phyloP scores from a whole-genome alignment of 345 rosid genomes.

The Eucalyptus urophylla region DNA sequence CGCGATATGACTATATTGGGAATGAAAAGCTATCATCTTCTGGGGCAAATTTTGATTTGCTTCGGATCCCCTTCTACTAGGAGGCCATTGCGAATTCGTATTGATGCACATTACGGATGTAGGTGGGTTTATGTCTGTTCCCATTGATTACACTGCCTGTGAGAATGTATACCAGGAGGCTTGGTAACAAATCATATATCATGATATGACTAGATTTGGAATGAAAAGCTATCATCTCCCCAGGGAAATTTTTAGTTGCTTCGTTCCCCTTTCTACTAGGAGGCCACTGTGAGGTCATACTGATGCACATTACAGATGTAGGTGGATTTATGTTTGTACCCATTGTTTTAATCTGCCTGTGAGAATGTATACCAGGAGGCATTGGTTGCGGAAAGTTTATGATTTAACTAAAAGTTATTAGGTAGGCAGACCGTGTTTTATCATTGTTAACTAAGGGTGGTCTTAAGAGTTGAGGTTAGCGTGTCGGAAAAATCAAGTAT shows the following conservation, averaged over 20 bases:
- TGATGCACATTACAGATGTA: background rate
- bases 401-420: background rate
- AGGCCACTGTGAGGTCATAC: background rate
- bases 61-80: background rate
- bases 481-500: background rate
- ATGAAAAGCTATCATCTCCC: background rate
- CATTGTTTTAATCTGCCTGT: background rate
- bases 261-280: background rate
- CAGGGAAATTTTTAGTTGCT: background rate
- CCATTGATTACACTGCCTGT: background rate
- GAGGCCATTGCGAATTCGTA: background rate
- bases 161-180: background rate
- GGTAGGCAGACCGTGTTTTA: background rate
- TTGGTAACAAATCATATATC: background rate
- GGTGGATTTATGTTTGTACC: background rate
- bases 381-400: background rate
- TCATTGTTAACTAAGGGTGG: background rate
- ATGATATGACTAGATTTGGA: background rate
- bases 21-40: background rate
- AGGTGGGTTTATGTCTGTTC: background rate
- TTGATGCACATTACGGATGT: background rate
- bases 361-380: background rate
- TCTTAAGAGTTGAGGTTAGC: background rate
- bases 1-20: background rate
- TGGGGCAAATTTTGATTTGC: background rate